These are phyloP conservation scores for Acanthamoeba divionensis DNA, from an alignment of 208 protist genomes.

Conservation along the genomic window DNA sequence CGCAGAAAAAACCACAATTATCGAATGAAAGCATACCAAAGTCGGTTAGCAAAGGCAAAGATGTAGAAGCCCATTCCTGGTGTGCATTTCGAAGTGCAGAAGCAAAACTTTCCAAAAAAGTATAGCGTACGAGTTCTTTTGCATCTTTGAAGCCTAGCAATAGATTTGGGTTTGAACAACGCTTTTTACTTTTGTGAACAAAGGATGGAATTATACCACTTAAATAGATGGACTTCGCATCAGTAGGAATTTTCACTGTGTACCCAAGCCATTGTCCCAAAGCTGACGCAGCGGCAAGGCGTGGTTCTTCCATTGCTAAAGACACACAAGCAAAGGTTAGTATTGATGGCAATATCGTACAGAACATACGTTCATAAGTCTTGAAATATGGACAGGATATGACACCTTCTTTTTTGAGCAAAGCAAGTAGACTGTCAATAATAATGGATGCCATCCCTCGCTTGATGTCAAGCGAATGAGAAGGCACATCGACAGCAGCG, in stretches of 20 bases:
- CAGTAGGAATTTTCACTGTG: neutral
- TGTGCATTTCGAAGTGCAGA: neutral
- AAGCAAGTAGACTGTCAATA: neutral
- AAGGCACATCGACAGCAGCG: neutral
- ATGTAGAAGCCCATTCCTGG: neutral
- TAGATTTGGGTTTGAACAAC: neutral
- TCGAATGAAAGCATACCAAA: constrained; percentile 27
- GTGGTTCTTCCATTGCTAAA: constrained; percentile 28
- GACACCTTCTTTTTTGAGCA: constrained; percentile 30
- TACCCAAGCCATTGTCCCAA: constrained; percentile 34
- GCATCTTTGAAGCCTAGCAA: constrained; percentile 42
- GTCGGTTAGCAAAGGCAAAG: neutral
- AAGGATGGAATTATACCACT: neutral
- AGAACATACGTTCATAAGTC: too few relatives aligned
- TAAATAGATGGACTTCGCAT: constrained; percentile 36
- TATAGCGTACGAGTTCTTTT: neutral
- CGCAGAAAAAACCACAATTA: neutral
- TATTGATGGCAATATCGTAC: too few relatives aligned
- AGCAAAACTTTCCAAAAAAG: constrained; percentile 17
- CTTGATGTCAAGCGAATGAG: neutral
- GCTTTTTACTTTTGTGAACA: neutral
- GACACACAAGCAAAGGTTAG: neutral
- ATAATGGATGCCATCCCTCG: neutral
- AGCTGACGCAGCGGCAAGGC: neutral
- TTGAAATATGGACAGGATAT: too few relatives aligned